Base-by-base conservation (phyloP, 2,329 filamentous ascomycete genomes). In the Diplodia intermedia region DNA sequence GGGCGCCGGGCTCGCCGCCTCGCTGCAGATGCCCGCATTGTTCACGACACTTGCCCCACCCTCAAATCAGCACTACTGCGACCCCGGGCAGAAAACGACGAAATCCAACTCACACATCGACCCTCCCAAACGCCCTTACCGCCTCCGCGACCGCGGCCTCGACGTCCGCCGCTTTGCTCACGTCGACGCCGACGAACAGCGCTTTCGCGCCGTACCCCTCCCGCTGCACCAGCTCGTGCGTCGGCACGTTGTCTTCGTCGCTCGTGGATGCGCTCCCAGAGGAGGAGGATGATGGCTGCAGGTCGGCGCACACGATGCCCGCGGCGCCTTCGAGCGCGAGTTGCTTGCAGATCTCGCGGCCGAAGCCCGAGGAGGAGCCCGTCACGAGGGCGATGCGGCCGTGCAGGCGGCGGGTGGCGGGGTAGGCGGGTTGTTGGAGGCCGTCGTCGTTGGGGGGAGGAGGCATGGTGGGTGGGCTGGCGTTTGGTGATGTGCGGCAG, bases 21-120 rank as follows among this genome's bases (percentile, higher is more conserved):
- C 77, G 18, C 75, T 69, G 23, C 70, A 75, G 33, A 79, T 75
- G 15, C 76, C 77, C 23, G 78, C 78, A 57, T 79, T 79, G 68
- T 79, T 79, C 8, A 78, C 72, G 63, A 79, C 47, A 4, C 57
- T 61, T 61, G 26, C 31, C 23, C 31, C 31, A 31, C 31, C 23
- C 23, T 23, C 31, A 31, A 3, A 31, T 31, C 31, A 33, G 31
- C 31, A 31, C 31, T 23, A 23, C 23, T 23, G 23, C 2, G 23
- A 23, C n/a, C n/a, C n/a, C n/a, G n/a, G n/a, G n/a, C n/a, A n/a
- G n/a, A n/a, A n/a, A n/a, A n/a, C n/a, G n/a, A n/a, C n/a, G n/a
- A n/a, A n/a, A n/a, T n/a, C n/a, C 23, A 23, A 23, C 72, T 61
- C 77, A 70, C 20, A 80, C 73, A 56, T 79, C 78, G 36, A 80